phyloP scores from a whole-genome alignment of 305 asterid species.

The Fraxinus ornus region DNA sequence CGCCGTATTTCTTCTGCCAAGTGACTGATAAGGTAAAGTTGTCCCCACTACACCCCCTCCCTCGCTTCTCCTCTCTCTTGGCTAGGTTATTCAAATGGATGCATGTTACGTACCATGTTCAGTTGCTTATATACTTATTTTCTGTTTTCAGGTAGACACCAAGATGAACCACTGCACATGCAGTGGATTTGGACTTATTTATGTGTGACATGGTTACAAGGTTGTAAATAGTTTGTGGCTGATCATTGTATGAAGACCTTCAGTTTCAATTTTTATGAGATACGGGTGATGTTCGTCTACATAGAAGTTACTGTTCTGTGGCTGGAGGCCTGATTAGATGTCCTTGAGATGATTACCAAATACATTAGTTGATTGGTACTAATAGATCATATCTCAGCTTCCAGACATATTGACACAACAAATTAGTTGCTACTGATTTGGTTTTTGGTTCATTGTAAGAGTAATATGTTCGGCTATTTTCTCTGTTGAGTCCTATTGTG shows the following conservation, averaged over 20 bases:
- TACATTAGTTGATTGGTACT: conserved; percentile 34
- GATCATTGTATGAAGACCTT: conserved; percentile 22
- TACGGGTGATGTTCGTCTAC: conserved; percentile 23
- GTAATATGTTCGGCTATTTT: conserved; percentile 21
- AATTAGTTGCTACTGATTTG: conserved; percentile 24
- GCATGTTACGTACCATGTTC: not conserved
- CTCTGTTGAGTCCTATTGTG: conserved; percentile 30
- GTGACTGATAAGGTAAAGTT: conserved; percentile 39
- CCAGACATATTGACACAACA: conserved; percentile 31
- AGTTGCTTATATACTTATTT: not conserved
- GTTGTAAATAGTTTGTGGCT: conserved; percentile 21
- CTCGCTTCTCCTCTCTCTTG: not conserved
- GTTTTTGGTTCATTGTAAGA: not conserved
- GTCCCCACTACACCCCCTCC: not conserved
- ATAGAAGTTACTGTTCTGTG: conserved; percentile 25
- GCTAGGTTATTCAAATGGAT: not conserved
- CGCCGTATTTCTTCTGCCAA: conserved; percentile 89
- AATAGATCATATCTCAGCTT: conserved; percentile 13
- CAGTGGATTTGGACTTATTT: conserved; percentile 9
- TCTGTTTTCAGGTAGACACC: conserved; percentile 12
- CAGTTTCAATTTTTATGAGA: conserved; percentile 12
- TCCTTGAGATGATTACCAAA: conserved; percentile 37
- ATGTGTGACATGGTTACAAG: conserved; percentile 3
- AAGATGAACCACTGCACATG: conserved; percentile 11
- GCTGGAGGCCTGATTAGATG: conserved; percentile 41